Evolutionary conservation across 345 rosid species (phyloP).

Genomic region (Hevea brasiliensis): DNA sequence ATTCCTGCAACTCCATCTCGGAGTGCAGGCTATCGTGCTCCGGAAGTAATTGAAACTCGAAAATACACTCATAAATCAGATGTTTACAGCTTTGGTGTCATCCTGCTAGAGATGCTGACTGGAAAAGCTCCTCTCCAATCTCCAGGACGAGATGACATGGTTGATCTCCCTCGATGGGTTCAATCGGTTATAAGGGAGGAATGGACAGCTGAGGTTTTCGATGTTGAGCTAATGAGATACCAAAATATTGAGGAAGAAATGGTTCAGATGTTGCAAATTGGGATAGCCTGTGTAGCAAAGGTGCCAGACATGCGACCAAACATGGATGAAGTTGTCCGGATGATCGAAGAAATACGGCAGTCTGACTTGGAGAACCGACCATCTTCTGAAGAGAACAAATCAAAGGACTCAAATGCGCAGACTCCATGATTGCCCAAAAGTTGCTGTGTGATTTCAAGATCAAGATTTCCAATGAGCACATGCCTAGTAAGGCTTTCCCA

Average conservation of each 20-base stretch:
- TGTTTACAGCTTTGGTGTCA: constrained; percentile 70
- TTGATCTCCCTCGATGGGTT: constrained; percentile 88
- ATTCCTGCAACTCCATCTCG: constrained; percentile 57
- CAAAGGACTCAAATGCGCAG: constrained; percentile 71
- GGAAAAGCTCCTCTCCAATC: constrained; percentile 75
- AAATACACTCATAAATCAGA: constrained; percentile 72
- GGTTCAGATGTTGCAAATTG: constrained; percentile 84
- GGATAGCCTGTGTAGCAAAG: constrained; percentile 70
- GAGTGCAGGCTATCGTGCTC: constrained; percentile 77
- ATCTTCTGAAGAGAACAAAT: constrained; percentile 75
- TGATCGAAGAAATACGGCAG: constrained; percentile 78
- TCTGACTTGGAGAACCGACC: constrained; percentile 80
- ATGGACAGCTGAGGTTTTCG: constrained; percentile 92
- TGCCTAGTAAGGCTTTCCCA: constrained; percentile 1
- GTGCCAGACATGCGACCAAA: constrained; percentile 62
- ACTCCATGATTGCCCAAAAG: constrained; percentile 45
- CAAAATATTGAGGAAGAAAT: constrained; percentile 79
- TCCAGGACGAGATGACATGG: constrained; percentile 69
- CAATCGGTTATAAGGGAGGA: constrained; percentile 87
- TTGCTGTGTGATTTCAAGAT: constrained; percentile 9
- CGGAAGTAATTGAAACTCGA: constrained; percentile 66
- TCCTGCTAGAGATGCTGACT: constrained; percentile 79
- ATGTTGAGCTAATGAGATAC: constrained; percentile 72
- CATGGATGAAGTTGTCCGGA: constrained; percentile 74
- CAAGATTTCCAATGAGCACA: background rate